Conservation (phyloP, 169 alveolate species). For the Plasmodium inui region DNA sequence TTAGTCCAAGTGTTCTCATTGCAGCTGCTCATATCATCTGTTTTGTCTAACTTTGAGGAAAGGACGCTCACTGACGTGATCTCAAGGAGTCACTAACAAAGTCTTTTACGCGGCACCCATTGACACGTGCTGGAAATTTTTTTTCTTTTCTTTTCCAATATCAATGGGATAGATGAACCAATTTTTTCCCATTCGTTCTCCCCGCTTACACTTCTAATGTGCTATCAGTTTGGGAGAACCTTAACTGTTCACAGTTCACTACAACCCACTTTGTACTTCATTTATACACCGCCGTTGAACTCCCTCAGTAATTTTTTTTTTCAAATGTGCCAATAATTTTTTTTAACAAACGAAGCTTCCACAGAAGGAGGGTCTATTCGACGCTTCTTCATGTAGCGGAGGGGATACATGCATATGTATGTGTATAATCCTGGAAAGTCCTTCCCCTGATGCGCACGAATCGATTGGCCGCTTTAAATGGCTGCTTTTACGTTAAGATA, state of each 20-base stretch:
- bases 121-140: neutral
- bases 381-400: neutral
- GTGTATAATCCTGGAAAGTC: neutral
- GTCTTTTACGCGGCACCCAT: neutral
- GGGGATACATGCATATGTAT: neutral
- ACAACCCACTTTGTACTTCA: neutral
- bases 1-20: constrained; percentile 88
- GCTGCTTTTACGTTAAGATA: constrained; percentile 9
- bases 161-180: neutral
- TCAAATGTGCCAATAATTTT: neutral
- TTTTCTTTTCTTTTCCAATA: neutral
- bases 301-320: neutral
- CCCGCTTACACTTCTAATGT: neutral
- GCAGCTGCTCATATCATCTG: constrained; percentile 83
- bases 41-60: constrained; percentile 41
- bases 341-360: neutral
- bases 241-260: neutral
- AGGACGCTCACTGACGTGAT: neutral
- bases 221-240: neutral
- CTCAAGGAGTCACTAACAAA: neutral
- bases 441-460: neutral
- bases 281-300: neutral
- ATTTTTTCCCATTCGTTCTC: neutral
- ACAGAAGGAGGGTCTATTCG: neutral
- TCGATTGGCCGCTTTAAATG: neutral